phyloP scores from a whole-genome alignment of 495 filamentous ascomycete genomes.

The Terfezia claveryi region DNA sequence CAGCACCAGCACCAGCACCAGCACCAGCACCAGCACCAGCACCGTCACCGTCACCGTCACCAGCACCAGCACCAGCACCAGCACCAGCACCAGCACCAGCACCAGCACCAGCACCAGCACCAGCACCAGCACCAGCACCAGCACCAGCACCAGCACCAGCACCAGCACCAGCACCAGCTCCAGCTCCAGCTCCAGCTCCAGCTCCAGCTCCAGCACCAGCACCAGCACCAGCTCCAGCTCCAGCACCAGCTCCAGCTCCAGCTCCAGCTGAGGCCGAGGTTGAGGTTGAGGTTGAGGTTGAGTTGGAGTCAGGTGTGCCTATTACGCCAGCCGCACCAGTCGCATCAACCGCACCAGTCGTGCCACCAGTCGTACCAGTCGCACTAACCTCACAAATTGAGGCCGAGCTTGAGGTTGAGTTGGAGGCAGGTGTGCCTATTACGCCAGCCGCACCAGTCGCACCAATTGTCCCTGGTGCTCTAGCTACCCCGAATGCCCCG shows the following conservation, averaged over 20 bases:
- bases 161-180: neutral
- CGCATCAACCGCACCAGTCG: neutral
- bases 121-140: neutral
- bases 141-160: neutral
- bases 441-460: no score
- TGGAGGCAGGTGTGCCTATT: no score
- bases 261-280: neutral
- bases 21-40: neutral
- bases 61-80: neutral
- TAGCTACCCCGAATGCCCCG: neutral
- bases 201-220: neutral
- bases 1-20: neutral
- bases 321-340: neutral
- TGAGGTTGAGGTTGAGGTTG: neutral
- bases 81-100: neutral
- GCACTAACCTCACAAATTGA: no score
- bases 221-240: neutral
- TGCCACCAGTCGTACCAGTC: no score
- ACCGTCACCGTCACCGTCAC: neutral
- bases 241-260: constrained; percentile 5
- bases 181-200: neutral
- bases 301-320: neutral
- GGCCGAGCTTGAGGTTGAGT: no score
- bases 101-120: neutral
- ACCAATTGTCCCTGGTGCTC: neutral